These are phyloP conservation scores for Daldinia loculata DNA, from an alignment of 495 filamentous ascomycete genomes.

Conservation along the genomic window DNA sequence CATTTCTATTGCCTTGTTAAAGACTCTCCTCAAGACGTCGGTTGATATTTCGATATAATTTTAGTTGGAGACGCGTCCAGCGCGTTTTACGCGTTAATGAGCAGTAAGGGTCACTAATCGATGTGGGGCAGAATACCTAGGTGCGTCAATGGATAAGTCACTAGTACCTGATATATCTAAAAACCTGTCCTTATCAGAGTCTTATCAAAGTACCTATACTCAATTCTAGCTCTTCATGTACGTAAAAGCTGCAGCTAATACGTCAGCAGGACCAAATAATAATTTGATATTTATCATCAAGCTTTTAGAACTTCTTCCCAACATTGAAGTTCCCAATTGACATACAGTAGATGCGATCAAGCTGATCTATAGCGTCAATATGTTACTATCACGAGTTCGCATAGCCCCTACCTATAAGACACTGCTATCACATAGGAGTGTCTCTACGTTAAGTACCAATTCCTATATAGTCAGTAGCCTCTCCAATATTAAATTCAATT, in stretches of 20 bases:
- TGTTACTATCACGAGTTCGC: constrained; percentile 39
- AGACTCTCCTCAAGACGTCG: background rate
- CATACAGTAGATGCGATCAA: background rate
- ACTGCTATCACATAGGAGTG: constrained; percentile 30
- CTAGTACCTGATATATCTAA: background rate
- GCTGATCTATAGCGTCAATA: constrained; percentile 12
- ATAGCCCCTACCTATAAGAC: constrained; percentile 31
- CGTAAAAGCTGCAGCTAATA: background rate
- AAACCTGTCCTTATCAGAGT: background rate
- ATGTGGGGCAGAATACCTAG: constrained; percentile 14
- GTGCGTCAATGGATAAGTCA: background rate
- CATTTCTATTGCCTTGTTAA: constrained; percentile 3
- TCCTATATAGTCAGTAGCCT: constrained; percentile 55
- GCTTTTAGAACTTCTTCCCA: background rate
- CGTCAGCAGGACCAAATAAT: constrained; percentile 4
- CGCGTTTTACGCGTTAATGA: constrained; percentile 47
- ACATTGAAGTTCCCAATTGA: background rate
- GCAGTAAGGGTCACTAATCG: constrained; percentile 12
- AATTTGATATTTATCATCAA: background rate
- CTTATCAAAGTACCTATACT: background rate
- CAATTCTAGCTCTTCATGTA: background rate
- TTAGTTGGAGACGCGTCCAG: constrained; percentile 26
- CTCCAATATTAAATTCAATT: background rate
- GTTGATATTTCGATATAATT: constrained; percentile 23
- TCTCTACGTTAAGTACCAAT: constrained; percentile 55